Percentiles rank a stretch among this genome's conserved stretches.
These are phyloP conservation scores for Citrus sp. DNA, from an alignment of 345 rosid genomes.

Conservation along the genomic window DNA sequence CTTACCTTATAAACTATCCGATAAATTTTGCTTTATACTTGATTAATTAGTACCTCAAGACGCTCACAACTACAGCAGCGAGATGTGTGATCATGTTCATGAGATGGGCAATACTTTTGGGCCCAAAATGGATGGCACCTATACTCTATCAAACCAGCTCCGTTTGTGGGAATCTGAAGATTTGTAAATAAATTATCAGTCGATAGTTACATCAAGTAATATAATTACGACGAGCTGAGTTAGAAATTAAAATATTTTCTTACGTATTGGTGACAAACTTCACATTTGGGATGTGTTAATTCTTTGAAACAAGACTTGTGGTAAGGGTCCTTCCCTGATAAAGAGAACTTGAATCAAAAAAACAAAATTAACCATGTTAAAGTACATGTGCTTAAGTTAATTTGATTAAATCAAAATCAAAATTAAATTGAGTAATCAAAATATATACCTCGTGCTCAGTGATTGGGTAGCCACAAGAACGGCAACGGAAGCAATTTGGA, in stretches of 20 bases:
- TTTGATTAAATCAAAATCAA: neutral
- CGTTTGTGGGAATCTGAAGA: slow-evolving; percentile 77
- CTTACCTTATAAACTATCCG: neutral
- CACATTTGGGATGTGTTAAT: slow-evolving; percentile 90
- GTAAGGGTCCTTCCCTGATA: slow-evolving; percentile 66
- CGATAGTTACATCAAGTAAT: neutral
- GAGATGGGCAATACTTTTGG: slow-evolving; percentile 91
- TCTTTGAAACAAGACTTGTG: slow-evolving; percentile 93
- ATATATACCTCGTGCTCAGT: slow-evolving; percentile 71
- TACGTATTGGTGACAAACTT: slow-evolving; percentile 93
- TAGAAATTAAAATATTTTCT: slow-evolving; percentile 17
- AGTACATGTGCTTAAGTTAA: neutral
- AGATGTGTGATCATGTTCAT: slow-evolving; percentile 77
- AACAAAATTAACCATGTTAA: slow-evolving; percentile 21
- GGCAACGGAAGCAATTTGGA: slow-evolving; percentile 86
- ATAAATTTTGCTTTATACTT: neutral
- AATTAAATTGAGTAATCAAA: neutral
- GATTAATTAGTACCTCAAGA: slow-evolving; percentile 59
- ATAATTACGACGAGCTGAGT: neutral
- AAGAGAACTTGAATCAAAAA: slow-evolving; percentile 68
- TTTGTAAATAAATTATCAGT: neutral
- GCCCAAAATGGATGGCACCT: slow-evolving; percentile 97
- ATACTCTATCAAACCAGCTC: slow-evolving; percentile 85
- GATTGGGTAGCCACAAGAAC: slow-evolving; percentile 62
- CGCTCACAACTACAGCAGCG: slow-evolving; percentile 98